Evolutionary conservation across 768 basidiomycete genomes (phyloP).

Genomic region (Xerocomellus intermedius): DNA sequence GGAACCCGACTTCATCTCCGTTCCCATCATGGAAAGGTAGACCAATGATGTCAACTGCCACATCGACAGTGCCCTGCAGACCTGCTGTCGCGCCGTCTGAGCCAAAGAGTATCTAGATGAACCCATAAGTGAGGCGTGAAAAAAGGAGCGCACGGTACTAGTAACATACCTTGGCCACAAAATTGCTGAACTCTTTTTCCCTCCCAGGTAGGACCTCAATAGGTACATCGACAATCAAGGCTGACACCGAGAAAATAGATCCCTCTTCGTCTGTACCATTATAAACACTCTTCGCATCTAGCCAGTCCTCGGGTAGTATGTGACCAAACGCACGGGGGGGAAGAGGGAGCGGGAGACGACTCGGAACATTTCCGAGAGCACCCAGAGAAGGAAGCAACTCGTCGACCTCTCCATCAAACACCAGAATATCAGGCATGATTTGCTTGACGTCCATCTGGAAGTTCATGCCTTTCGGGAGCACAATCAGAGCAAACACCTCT

Average conservation of each 20-base stretch:
- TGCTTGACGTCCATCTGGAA: constrained; percentile 59
- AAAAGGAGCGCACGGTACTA: neutral
- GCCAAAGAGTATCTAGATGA: constrained; percentile 63
- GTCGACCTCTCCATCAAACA: constrained; percentile 72
- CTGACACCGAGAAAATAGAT: constrained; percentile 55
- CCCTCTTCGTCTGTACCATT: constrained; percentile 48
- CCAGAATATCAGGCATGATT: constrained; percentile 72
- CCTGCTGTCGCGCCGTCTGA: constrained; percentile 66
- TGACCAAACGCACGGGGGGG: constrained; percentile 75
- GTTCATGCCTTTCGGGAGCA: constrained; percentile 68
- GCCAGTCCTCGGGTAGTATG: constrained; percentile 70
- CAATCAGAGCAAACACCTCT: constrained; percentile 59
- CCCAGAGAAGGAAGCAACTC: constrained; percentile 15
- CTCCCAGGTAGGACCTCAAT: constrained; percentile 77
- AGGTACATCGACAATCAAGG: constrained; percentile 70
- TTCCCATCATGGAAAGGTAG: constrained; percentile 48
- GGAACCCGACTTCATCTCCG: constrained; percentile 46
- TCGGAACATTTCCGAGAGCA: constrained; percentile 36
- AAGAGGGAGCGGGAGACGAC: constrained; percentile 60
- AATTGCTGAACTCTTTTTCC: constrained; percentile 70
- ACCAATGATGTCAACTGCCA: constrained; percentile 57
- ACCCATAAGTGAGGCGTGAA: constrained; percentile 1
- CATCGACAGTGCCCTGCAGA: constrained; percentile 60
- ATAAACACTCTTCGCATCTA: constrained; percentile 45
- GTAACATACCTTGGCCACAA: constrained; percentile 67